Conservation (phyloP, 441 rosid genomes). For the Gossypium gossypioides region DNA sequence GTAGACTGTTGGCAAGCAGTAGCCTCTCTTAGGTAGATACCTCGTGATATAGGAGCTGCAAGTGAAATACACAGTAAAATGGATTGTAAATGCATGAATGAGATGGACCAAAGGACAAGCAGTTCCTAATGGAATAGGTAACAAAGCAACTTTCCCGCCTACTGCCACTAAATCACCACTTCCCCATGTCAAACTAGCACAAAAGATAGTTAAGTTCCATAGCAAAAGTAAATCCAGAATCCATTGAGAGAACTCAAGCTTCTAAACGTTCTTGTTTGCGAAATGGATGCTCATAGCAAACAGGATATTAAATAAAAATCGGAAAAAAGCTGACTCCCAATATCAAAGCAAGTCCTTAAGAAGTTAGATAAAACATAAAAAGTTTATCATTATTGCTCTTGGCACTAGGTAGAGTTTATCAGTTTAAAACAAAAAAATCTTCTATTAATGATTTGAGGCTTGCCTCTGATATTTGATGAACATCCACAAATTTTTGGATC, state of each 20-base stretch:
- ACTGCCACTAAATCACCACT: neutral
- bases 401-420: neutral
- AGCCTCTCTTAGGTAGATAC: slow-evolving; percentile 87
- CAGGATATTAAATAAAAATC: neutral
- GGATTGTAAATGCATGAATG: neutral
- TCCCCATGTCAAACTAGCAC: neutral
- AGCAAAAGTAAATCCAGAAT: slow-evolving; percentile 1
- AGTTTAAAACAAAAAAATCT: neutral
- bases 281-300: neutral
- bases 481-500: neutral
- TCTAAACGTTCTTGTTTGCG: neutral
- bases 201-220: neutral
- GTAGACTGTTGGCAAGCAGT: slow-evolving; percentile 58
- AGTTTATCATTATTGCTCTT: neutral
- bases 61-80: slow-evolving; percentile 16
- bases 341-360: neutral
- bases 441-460: neutral
- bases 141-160: neutral
- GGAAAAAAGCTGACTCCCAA: neutral
- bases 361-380: neutral
- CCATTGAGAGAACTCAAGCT: neutral
- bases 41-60: slow-evolving; percentile 75
- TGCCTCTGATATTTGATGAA: neutral
- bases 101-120: neutral
- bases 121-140: neutral